Conservation (phyloP, 768 basidiomycete genomes). For the Lepiota venenata region DNA sequence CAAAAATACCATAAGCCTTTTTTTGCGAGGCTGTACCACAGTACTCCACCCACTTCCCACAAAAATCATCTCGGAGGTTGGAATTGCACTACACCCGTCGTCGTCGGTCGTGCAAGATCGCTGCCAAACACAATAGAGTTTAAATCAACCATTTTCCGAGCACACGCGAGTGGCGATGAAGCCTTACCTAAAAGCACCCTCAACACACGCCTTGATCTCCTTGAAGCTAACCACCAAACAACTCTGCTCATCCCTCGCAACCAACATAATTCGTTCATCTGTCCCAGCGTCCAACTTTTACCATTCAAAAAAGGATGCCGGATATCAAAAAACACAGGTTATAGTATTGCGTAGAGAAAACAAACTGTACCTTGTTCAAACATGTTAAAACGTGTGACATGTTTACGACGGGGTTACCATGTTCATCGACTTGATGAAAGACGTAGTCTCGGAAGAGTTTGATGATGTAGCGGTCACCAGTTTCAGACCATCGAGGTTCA, state of each 20-base stretch:
- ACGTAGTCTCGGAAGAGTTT: slow-evolving; percentile 98
- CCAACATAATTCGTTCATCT: slow-evolving; percentile 93
- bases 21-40: too few relatives aligned
- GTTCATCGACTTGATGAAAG: slow-evolving; percentile 95
- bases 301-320: too few relatives aligned
- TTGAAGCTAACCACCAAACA: slow-evolving; percentile 93
- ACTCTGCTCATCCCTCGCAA: slow-evolving; percentile 93
- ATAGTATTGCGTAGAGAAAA: too few relatives aligned
- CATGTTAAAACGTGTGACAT: slow-evolving; percentile 88
- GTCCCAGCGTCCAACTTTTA: slow-evolving; percentile 92
- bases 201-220: slow-evolving; percentile 84
- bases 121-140: slow-evolving; percentile 23
- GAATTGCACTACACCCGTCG: background rate
- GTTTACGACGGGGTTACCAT: slow-evolving; percentile 86
- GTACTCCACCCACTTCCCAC: too few relatives aligned
- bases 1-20: too few relatives aligned
- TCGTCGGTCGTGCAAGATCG: slow-evolving; percentile 36
- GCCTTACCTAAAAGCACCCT: slow-evolving; percentile 76
- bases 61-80: background rate
- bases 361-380: slow-evolving; percentile 87
- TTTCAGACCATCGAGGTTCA: slow-evolving; percentile 96
- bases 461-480: slow-evolving; percentile 96
- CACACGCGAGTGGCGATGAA: too few relatives aligned
- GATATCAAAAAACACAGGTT: too few relatives aligned
- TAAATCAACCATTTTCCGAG: slow-evolving; percentile 4